Percentiles rank a stretch among this genome's conserved stretches.
Evolutionary conservation across 768 basidiomycete genomes (phyloP).

Genomic region (Bullera alba): DNA sequence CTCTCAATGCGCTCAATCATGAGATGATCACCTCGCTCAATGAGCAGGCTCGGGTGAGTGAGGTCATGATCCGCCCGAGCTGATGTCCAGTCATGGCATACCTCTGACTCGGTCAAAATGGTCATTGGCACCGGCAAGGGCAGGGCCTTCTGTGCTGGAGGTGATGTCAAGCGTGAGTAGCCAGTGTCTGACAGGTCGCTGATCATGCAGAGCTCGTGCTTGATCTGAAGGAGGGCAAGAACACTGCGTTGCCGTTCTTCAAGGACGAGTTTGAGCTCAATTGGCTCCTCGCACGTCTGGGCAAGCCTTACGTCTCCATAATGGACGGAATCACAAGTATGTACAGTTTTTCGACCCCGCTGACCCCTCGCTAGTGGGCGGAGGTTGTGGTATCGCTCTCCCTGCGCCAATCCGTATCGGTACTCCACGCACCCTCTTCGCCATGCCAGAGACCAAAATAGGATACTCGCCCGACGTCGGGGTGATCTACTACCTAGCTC

Average conservation of each 20-base stretch:
- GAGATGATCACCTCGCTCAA: slow-evolving; percentile 67
- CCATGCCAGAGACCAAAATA: slow-evolving; percentile 81
- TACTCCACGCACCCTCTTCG: slow-evolving; percentile 81
- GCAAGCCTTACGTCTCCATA: slow-evolving; percentile 82
- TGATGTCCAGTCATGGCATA: slow-evolving; percentile 27
- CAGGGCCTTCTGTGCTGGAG: slow-evolving; percentile 85
- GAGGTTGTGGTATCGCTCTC: slow-evolving; percentile 80
- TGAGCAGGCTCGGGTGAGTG: slow-evolving; percentile 67
- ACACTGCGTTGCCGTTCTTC: slow-evolving; percentile 64
- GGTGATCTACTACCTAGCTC: slow-evolving; percentile 77
- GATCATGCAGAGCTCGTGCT: slow-evolving; percentile 23
- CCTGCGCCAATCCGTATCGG: slow-evolving; percentile 85
- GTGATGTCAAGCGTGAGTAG: slow-evolving; percentile 81
- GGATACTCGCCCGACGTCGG: slow-evolving; percentile 76
- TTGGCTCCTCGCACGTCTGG: slow-evolving; percentile 52
- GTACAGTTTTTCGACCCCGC: slow-evolving; percentile 41
- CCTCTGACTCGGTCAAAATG: slow-evolving; percentile 33
- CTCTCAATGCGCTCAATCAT: slow-evolving; percentile 74
- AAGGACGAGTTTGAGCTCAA: slow-evolving; percentile 60
- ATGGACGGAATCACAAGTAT: slow-evolving; percentile 86
- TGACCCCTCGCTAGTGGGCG: slow-evolving; percentile 64
- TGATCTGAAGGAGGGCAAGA: slow-evolving; percentile 29
- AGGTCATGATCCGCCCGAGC: not conserved
- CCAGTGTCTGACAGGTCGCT: not conserved
- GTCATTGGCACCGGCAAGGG: slow-evolving; percentile 48